Conservation (phyloP, 768 basidiomycete genomes). For the Cystofilobasidium macerans region DNA sequence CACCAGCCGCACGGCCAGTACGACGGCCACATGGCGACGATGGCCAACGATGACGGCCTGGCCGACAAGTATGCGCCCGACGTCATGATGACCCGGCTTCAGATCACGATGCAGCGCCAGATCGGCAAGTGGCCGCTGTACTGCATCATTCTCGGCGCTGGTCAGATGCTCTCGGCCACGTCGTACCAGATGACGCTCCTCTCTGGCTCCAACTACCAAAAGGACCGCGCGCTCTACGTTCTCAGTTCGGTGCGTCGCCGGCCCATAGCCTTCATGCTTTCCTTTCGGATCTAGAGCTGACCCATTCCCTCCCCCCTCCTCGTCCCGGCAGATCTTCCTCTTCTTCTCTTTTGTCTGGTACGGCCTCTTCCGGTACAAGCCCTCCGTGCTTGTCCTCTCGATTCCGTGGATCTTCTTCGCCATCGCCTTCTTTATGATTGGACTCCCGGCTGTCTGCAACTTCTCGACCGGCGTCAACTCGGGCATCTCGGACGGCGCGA, state of each 20-base stretch:
- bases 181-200: constrained; percentile 91
- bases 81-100: constrained; percentile 64
- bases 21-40: constrained; percentile 9
- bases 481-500: constrained; percentile 62
- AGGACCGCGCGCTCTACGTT: constrained; percentile 72
- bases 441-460: constrained; percentile 61
- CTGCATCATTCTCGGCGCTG: constrained; percentile 28
- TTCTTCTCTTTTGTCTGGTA: constrained; percentile 82
- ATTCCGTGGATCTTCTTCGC: constrained; percentile 86
- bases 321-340: constrained; percentile 52
- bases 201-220: constrained; percentile 73
- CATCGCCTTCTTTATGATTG: constrained; percentile 81
- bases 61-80: constrained; percentile 8
- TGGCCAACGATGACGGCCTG: constrained; percentile 12
- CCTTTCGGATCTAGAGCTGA: not conserved
- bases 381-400: constrained; percentile 75
- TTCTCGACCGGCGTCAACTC: constrained; percentile 48
- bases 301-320: not conserved
- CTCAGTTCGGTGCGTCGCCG: constrained; percentile 48
- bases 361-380: constrained; percentile 71
- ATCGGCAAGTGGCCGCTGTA: constrained; percentile 82
- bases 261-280: not conserved
- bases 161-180: constrained; percentile 71
- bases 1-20: not conserved
- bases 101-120: constrained; percentile 71